These are phyloP conservation scores for Fennellomyces sp. DNA, from an alignment of 371 early-diverging fungal species.

Conservation along the genomic window DNA sequence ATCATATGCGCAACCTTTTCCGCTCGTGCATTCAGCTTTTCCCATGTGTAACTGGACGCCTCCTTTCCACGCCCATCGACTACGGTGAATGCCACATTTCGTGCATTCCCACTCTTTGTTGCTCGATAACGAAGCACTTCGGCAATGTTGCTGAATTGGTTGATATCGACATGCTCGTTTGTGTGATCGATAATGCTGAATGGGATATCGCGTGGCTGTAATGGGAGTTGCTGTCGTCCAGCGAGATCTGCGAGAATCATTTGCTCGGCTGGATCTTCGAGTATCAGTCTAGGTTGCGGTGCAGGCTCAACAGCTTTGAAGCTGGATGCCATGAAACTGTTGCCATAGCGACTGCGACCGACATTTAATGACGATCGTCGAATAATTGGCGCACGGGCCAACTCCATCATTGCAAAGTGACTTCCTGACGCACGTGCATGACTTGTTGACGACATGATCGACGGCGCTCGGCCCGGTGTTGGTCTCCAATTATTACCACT, in stretches of 20 bases:
- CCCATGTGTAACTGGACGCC: slow-evolving; percentile 67
- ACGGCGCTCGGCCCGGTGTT: slow-evolving; percentile 25
- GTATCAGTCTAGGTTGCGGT: slow-evolving; percentile 26
- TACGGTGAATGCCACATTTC: slow-evolving; percentile 63
- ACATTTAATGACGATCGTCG: slow-evolving; percentile 13
- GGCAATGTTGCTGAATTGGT: slow-evolving; percentile 55
- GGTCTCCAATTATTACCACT: slow-evolving; percentile 10
- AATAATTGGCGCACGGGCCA: slow-evolving; percentile 1
- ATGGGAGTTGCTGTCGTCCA: slow-evolving; percentile 45
- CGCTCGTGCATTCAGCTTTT: slow-evolving; percentile 70
- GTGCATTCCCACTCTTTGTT: slow-evolving; percentile 32
- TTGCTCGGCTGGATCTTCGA: slow-evolving; percentile 34
- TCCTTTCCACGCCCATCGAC: slow-evolving; percentile 81
- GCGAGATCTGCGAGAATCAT: slow-evolving; percentile 36
- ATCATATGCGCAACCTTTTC: slow-evolving; percentile 71
- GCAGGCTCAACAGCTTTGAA: slow-evolving; percentile 52
- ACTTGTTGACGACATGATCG: slow-evolving; percentile 27
- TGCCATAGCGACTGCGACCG: slow-evolving; percentile 41
- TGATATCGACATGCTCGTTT: slow-evolving; percentile 31
- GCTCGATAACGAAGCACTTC: slow-evolving; percentile 66
- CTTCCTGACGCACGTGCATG: slow-evolving; percentile 21
- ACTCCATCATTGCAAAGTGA: slow-evolving; percentile 10
- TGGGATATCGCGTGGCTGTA: slow-evolving; percentile 35
- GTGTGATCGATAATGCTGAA: slow-evolving; percentile 27
- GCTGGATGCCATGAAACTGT: slow-evolving; percentile 44